A percentile compares a stretch with the other conserved stretches of the same genome.
Evolutionary conservation across 2,329 filamentous ascomycete species (phyloP).

Genomic region (Talaromyces sp.): DNA sequence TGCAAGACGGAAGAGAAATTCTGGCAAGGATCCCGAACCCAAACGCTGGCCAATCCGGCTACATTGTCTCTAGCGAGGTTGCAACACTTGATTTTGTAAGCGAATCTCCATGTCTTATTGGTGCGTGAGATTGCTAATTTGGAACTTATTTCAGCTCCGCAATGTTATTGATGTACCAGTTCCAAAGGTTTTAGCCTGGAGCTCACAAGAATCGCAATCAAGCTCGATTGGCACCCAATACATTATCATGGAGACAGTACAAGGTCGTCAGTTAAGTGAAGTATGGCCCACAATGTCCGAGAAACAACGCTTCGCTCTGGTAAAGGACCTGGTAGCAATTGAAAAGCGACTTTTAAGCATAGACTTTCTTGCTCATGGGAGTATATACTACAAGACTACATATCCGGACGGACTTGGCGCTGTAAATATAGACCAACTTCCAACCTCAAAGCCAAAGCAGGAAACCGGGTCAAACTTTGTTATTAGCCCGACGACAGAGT

Average conservation of each 20-base stretch:
- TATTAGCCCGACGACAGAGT: slow-evolving; percentile 16
- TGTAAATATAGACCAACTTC: background rate
- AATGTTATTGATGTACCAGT: slow-evolving; percentile 17
- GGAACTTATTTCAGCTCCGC: slow-evolving; percentile 11
- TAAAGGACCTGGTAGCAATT: slow-evolving; percentile 17
- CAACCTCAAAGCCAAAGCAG: background rate
- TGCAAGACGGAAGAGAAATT: slow-evolving; percentile 8
- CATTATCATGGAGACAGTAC: slow-evolving; percentile 19
- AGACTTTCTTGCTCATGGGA: slow-evolving; percentile 14
- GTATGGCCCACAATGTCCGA: slow-evolving; percentile 17
- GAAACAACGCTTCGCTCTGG: slow-evolving; percentile 16
- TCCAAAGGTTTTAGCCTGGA: slow-evolving; percentile 17
- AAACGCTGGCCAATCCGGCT: slow-evolving; percentile 13
- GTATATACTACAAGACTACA: slow-evolving; percentile 16
- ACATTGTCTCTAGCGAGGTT: slow-evolving; percentile 19
- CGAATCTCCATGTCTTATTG: background rate
- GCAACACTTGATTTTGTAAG: slow-evolving; percentile 21
- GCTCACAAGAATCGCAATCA: slow-evolving; percentile 4
- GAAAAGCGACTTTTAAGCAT: slow-evolving; percentile 12
- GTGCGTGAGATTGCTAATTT: background rate
- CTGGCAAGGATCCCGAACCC: slow-evolving; percentile 18
- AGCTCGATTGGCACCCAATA: slow-evolving; percentile 19
- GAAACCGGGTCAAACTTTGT: slow-evolving; percentile 12
- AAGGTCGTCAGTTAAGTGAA: slow-evolving; percentile 15
- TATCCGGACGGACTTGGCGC: slow-evolving; percentile 2